A percentile compares a stretch with the other conserved stretches of the same genome.
phyloP scores from a whole-genome alignment of 495 filamentous ascomycete genomes.

The Neurospora sp. region DNA sequence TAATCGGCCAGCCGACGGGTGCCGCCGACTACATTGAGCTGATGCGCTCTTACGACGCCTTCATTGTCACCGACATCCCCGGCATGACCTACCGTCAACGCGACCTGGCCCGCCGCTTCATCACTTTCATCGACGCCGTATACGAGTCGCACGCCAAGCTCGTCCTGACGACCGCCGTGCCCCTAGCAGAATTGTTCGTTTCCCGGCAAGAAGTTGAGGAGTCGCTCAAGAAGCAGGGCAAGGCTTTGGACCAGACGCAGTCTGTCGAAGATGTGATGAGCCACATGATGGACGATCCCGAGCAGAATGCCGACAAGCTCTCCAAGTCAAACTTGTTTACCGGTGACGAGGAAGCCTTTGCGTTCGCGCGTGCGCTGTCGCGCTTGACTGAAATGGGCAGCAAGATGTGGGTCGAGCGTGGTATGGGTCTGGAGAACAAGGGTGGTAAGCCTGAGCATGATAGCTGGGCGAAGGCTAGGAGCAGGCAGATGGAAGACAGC shows the following conservation, averaged over 20 bases:
- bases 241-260: constrained; percentile 34
- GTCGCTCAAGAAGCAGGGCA: constrained; percentile 31
- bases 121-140: constrained; percentile 93
- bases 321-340: constrained; percentile 83
- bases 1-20: constrained; percentile 77
- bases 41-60: constrained; percentile 80
- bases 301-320: constrained; percentile 72
- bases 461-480: constrained; percentile 54
- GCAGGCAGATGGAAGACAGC: constrained; percentile 61
- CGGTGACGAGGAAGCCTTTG: constrained; percentile 94
- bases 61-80: constrained; percentile 83
- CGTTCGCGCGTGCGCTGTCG: constrained; percentile 81
- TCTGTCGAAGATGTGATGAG: constrained; percentile 75
- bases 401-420: constrained; percentile 86
- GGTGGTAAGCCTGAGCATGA: constrained; percentile 53
- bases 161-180: constrained; percentile 80
- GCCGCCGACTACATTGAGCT: constrained; percentile 95
- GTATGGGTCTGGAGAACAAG: constrained; percentile 52
- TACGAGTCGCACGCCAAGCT: constrained; percentile 87
- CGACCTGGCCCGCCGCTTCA: constrained; percentile 88
- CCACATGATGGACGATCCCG: constrained; percentile 87
- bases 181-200: constrained; percentile 78
- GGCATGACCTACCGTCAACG: constrained; percentile 78
- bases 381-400: constrained; percentile 88
- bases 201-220: constrained; percentile 64